Base-by-base conservation (phyloP, 1,139 yeast genomes). In the Candida sp. region DNA sequence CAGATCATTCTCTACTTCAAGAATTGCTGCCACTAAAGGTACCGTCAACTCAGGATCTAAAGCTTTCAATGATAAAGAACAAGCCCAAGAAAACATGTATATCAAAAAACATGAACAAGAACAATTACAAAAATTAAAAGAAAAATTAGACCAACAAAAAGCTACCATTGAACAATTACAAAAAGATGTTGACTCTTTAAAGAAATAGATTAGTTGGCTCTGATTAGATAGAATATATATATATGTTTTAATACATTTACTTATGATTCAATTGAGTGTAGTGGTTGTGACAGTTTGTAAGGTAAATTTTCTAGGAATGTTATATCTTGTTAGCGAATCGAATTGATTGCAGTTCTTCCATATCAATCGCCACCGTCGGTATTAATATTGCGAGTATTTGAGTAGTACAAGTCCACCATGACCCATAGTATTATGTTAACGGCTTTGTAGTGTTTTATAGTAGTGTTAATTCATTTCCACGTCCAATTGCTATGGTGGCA, bases 91-190 rank as follows among this genome's bases (percentile, higher is more conserved):
- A 58, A 62, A 58, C 48, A 66, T 64, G 41, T 73, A 72, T 63
- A 60, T 73, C 50, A 73, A 61, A 57, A 68, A 72, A 58, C 77
- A 72, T 52, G 78, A 73, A 63, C 68, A 70, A 44, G 78, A 73
- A 58, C 77, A 73, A 65, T 73, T 73, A 63, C 68, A 65, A 58
- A 66, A 64, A 42, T 73, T 73, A 60, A 73, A 57, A 54, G 77
- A 70, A 52, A 66, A 71, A 59, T 69, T 73, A 58, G 68, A 67
- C 46, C 57, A 72, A 53, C 78, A 72, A 58, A 70, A 73, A 70
- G 63, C 67, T 49, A 63, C 73, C 48, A 71, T 73, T 50, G 66
- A 59, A 45, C 63, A 70, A 45, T 72, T 73, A 58, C 69, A 73
- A 55, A 55, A 59, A 44, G 73, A 73, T 55, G 61, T 73, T 56